Percentiles rank a stretch among this genome's conserved stretches.
Conservation (phyloP, 176 grass and related monocot species). For the Tuctoria greenei region DNA sequence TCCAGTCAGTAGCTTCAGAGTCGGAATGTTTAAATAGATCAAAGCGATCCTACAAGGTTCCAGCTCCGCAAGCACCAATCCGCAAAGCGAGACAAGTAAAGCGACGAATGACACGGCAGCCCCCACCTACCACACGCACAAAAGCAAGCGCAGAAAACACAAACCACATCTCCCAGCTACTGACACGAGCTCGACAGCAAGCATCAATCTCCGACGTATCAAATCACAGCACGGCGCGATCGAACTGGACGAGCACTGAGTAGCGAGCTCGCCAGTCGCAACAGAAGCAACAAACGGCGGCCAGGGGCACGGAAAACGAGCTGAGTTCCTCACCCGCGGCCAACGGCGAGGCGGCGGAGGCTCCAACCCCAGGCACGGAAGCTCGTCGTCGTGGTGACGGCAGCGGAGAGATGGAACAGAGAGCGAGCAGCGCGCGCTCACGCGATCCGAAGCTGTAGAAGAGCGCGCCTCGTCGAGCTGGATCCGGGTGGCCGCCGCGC, state of each 20-base stretch:
- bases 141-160: slow-evolving; percentile 38
- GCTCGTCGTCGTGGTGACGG: slow-evolving; percentile 4
- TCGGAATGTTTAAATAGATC: slow-evolving; percentile 20
- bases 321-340: slow-evolving; percentile 26
- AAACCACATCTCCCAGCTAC: slow-evolving; percentile 3
- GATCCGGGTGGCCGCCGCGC: slow-evolving; percentile 33
- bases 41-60: slow-evolving; percentile 47
- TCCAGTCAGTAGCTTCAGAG: slow-evolving; percentile 7
- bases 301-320: background rate
- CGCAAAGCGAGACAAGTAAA: slow-evolving; percentile 45
- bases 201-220: slow-evolving; percentile 1
- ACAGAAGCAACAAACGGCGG: background rate
- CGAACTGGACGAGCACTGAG: background rate
- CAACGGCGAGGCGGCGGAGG: slow-evolving; percentile 20
- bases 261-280: background rate
- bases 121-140: slow-evolving; percentile 37
- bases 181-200: background rate
- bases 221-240: slow-evolving; percentile 31
- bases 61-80: slow-evolving; percentile 52
- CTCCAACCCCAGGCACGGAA: slow-evolving; percentile 17
- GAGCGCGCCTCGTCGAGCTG: slow-evolving; percentile 11
- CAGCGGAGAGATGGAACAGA: background rate
- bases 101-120: slow-evolving; percentile 31
- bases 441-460: slow-evolving; percentile 40
- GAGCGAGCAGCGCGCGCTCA: background rate